Percentiles rank a stretch among this genome's conserved stretches.
Evolutionary conservation across 192 early-diverging fungal genomes (phyloP).

Genomic region (Coemansia sp.): DNA sequence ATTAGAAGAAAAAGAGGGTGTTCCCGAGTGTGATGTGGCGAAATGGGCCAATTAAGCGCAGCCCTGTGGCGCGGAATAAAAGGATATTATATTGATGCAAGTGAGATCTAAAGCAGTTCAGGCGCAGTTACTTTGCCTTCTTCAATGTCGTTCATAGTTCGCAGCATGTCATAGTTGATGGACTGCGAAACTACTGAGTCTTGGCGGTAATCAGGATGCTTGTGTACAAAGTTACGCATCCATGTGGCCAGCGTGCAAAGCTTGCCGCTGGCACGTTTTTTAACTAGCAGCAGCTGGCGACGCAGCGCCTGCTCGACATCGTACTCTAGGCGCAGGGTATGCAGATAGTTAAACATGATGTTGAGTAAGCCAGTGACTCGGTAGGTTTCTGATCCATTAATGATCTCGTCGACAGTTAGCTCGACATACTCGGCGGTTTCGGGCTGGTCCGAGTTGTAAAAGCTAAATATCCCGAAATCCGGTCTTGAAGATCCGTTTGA

Average conservation of each 20-base stretch:
- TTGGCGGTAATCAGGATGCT: constrained; percentile 81
- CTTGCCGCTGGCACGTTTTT: constrained; percentile 74
- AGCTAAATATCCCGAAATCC: constrained; percentile 9
- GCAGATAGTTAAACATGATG: constrained; percentile 77
- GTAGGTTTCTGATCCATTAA: constrained; percentile 76
- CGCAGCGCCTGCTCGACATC: constrained; percentile 69
- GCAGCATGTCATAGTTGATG: constrained; percentile 84
- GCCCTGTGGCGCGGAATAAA: constrained; percentile 17
- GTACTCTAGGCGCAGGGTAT: constrained; percentile 68
- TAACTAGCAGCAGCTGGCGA: constrained; percentile 75
- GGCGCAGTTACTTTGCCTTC: constrained; percentile 38
- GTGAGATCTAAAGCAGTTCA: constrained; percentile 18
- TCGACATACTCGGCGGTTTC: constrained; percentile 63
- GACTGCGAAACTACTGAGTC: constrained; percentile 82
- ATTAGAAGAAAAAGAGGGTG: neutral
- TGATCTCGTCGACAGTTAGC: constrained; percentile 87
- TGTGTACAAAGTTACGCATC: constrained; percentile 82
- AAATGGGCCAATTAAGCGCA: too few relatives aligned
- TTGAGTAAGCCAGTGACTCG: constrained; percentile 73
- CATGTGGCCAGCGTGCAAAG: constrained; percentile 86
- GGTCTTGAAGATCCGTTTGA: neutral
- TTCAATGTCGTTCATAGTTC: constrained; percentile 49
- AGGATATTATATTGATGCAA: constrained; percentile 43
- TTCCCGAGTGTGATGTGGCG: neutral
- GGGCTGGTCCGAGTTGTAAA: constrained; percentile 8